phyloP scores from a whole-genome alignment of 768 basidiomycete species.

The Suillus paluster region DNA sequence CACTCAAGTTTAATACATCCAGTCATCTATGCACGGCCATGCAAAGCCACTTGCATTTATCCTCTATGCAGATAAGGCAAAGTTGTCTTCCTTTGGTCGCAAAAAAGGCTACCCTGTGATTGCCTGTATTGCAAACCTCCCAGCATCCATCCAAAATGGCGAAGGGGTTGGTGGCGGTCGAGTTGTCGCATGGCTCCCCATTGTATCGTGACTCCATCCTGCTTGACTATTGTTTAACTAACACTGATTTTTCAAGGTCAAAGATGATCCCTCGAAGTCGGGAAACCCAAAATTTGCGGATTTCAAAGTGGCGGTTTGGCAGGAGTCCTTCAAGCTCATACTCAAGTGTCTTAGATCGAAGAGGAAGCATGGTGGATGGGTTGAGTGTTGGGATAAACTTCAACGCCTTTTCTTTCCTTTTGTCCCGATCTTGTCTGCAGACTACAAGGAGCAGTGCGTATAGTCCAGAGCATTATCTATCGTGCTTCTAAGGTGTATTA shows the following conservation, averaged over 20 bases:
- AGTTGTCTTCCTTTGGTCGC: slow-evolving; percentile 22
- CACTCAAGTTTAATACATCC: background rate
- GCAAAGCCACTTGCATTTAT: slow-evolving; percentile 36
- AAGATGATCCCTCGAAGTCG: slow-evolving; percentile 5
- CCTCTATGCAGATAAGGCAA: slow-evolving; percentile 37
- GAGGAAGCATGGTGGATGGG: slow-evolving; percentile 15
- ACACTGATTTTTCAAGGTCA: slow-evolving; percentile 7
- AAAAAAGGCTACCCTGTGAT: slow-evolving; percentile 24
- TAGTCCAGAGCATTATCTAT: background rate
- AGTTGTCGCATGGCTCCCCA: slow-evolving; percentile 25
- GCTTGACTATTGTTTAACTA: background rate
- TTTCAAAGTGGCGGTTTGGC: slow-evolving; percentile 27
- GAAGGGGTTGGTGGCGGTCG: slow-evolving; percentile 16
- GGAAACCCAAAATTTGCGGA: slow-evolving; percentile 17
- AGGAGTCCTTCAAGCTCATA: slow-evolving; percentile 19
- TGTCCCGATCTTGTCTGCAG: slow-evolving; percentile 26
- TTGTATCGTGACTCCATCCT: slow-evolving; percentile 4
- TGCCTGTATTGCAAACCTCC: slow-evolving; percentile 18
- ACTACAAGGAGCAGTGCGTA: slow-evolving; percentile 32
- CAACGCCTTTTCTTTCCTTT: slow-evolving; percentile 19
- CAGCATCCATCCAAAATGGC: slow-evolving; percentile 17
- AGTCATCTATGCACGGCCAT: background rate
- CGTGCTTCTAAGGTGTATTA: background rate
- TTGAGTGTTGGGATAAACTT: slow-evolving; percentile 14
- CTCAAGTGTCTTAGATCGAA: slow-evolving; percentile 12